phyloP scores from a whole-genome alignment of 805 yeast species.

The Saccharomycopsis lassenensis region DNA sequence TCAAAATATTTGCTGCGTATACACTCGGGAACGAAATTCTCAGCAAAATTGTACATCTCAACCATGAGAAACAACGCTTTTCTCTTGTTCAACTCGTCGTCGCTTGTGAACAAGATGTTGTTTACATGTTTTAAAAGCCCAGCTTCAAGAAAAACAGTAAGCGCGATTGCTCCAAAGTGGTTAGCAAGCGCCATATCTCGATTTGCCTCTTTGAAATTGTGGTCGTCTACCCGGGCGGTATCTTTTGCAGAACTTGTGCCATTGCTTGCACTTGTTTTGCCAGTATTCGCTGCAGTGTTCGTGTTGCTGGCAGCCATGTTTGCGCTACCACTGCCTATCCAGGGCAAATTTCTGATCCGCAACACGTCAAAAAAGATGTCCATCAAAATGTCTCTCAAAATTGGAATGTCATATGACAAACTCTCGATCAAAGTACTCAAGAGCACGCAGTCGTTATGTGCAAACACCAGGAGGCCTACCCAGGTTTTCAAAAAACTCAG shows the following conservation, averaged over 20 bases:
- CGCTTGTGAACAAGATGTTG: slow-evolving; percentile 29
- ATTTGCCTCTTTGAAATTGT: no score
- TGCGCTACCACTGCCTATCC: no score
- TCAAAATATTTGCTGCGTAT: slow-evolving; percentile 21
- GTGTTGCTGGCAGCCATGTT: slow-evolving; percentile 9
- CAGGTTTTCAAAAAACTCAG: slow-evolving; percentile 55
- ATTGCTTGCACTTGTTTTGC: slow-evolving; percentile 5
- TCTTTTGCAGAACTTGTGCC: slow-evolving; percentile 1
- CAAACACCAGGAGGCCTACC: slow-evolving; percentile 63
- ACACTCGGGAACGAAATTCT: slow-evolving; percentile 42
- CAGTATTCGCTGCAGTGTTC: slow-evolving; percentile 7
- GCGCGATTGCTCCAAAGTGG: slow-evolving; percentile 57
- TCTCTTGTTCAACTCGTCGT: slow-evolving; percentile 34
- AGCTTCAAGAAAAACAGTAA: slow-evolving; percentile 44
- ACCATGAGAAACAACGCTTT: slow-evolving; percentile 58
- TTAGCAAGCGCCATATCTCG: slow-evolving; percentile 24
- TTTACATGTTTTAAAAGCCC: slow-evolving; percentile 41
- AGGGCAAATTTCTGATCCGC: slow-evolving; percentile 45
- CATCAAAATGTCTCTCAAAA: slow-evolving; percentile 49
- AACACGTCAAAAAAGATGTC: slow-evolving; percentile 65
- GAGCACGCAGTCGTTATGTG: slow-evolving; percentile 43
- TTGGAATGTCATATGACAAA: slow-evolving; percentile 45
- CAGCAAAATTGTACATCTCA: slow-evolving; percentile 46
- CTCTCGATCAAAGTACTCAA: slow-evolving; percentile 50
- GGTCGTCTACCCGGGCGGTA: no score